Conservation (phyloP, 1,139 yeast genomes). For the Sugiyamaella castrensis region DNA sequence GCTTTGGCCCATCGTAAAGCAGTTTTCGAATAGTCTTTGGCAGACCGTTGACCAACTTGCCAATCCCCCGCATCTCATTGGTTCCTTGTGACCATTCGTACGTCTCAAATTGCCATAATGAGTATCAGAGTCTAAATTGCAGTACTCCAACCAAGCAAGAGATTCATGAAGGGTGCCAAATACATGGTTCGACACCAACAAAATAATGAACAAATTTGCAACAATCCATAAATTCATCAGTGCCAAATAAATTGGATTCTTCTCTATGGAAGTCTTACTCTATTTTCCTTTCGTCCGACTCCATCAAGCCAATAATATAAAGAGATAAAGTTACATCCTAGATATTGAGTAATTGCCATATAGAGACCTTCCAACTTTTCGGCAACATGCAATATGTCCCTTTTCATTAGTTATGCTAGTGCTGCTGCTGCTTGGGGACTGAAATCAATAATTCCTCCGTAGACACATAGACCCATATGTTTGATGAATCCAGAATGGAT, state of each 20-base stretch:
- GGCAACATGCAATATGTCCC: constrained; percentile 35
- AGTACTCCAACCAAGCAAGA: constrained; percentile 39
- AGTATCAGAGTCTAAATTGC: constrained; percentile 37
- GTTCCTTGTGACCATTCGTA: constrained; percentile 37
- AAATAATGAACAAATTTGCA: constrained; percentile 29
- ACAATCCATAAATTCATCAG: constrained; percentile 41
- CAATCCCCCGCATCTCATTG: constrained; percentile 41
- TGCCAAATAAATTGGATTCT: constrained; percentile 37
- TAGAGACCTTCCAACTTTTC: constrained; percentile 35
- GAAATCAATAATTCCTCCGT: constrained; percentile 40
- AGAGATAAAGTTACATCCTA: constrained; percentile 40
- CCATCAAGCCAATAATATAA: constrained; percentile 41
- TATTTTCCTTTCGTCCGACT: constrained; percentile 35
- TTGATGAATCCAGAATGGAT: constrained; percentile 39
- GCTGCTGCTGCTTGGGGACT: constrained; percentile 24
- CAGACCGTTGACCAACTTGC: constrained; percentile 39
- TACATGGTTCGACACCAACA: constrained; percentile 36
- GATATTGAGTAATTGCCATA: constrained; percentile 40
- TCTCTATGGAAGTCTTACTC: constrained; percentile 37
- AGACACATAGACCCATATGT: constrained; percentile 40
- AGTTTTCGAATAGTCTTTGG: constrained; percentile 35
- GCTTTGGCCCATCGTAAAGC: constrained; percentile 41
- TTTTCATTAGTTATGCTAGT: constrained; percentile 29
- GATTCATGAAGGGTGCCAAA: constrained; percentile 41
- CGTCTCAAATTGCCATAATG: constrained; percentile 36